A percentile compares a stretch with the other conserved stretches of the same genome.
Evolutionary conservation across 768 basidiomycete genomes (phyloP).

Genomic region (Lentinula raphanica): DNA sequence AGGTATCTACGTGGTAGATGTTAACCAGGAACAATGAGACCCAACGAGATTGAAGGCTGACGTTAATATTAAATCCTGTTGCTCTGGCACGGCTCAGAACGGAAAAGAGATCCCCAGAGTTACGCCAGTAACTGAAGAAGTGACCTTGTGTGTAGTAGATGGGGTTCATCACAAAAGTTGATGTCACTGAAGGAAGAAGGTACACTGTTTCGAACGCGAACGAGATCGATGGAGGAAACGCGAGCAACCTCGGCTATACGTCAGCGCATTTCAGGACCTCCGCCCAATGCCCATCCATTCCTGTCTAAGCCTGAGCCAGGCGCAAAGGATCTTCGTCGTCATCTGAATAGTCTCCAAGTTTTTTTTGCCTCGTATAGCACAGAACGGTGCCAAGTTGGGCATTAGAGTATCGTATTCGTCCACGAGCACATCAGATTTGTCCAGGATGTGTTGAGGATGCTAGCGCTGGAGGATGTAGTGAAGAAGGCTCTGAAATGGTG

Average conservation of each 20-base stretch:
- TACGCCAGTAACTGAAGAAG: conserved; percentile 96
- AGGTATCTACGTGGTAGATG: conserved; percentile 51
- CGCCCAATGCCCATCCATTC: background rate
- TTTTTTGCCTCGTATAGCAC: conserved; percentile 63
- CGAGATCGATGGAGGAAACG: conserved; percentile 80
- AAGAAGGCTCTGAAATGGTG: conserved; percentile 14
- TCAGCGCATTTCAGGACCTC: conserved; percentile 1
- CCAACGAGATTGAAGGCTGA: background rate
- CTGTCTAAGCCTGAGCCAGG: background rate
- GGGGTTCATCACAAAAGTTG: conserved; percentile 79
- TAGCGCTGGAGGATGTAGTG: conserved; percentile 10
- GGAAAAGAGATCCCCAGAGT: conserved; percentile 80
- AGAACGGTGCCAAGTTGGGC: conserved; percentile 80
- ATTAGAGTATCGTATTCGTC: too few species aligned
- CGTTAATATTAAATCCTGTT: conserved; percentile 75
- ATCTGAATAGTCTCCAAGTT: conserved; percentile 37
- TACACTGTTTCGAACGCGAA: conserved; percentile 69
- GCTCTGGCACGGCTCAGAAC: conserved; percentile 91
- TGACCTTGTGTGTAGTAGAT: conserved; percentile 87
- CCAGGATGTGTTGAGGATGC: conserved; percentile 59
- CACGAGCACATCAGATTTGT: conserved; percentile 77
- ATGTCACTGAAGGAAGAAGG: conserved; percentile 47
- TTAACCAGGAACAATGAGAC: background rate
- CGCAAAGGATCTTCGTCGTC: background rate
- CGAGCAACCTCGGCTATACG: conserved; percentile 2